Conservation (phyloP, 2,329 filamentous ascomycete genomes). For the Fusarium equiseti region DNA sequence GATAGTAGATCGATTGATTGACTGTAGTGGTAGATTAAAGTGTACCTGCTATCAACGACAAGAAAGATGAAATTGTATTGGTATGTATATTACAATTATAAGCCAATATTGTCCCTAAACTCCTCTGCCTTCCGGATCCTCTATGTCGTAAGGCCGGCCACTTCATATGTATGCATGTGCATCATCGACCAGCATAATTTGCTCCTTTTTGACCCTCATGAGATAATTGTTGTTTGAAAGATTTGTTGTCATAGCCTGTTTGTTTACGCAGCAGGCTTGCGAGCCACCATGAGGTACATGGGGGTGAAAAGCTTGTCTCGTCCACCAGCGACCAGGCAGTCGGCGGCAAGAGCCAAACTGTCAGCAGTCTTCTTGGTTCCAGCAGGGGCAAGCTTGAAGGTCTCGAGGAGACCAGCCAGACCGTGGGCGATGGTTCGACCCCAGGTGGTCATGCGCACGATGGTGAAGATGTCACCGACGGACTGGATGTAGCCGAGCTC, state of each 20-base stretch:
- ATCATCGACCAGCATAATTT: constrained; percentile 35
- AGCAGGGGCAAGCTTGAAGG: constrained; percentile 77
- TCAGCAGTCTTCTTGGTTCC: constrained; percentile 97
- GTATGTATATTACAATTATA: constrained; percentile 49
- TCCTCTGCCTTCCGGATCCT: constrained; percentile 37
- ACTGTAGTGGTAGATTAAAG: background rate
- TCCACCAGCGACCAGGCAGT: constrained; percentile 88
- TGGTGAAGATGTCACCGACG: constrained; percentile 83
- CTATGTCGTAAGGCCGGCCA: constrained; percentile 31
- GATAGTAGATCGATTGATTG: background rate
- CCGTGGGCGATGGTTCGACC: constrained; percentile 81
- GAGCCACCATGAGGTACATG: constrained; percentile 96
- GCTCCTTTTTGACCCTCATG: constrained; percentile 31
- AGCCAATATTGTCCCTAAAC: constrained; percentile 42
- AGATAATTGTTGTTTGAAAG: constrained; percentile 26
- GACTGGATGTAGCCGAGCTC: constrained; percentile 85
- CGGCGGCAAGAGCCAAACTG: constrained; percentile 83
- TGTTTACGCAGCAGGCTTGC: constrained; percentile 72
- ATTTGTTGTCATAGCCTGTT: constrained; percentile 15
- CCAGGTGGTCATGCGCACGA: constrained; percentile 88
- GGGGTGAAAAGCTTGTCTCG: constrained; percentile 95
- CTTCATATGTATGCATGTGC: constrained; percentile 38
- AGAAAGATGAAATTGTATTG: constrained; percentile 26
- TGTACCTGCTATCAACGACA: constrained; percentile 10
- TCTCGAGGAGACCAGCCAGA: constrained; percentile 82